A percentile compares a stretch with the other conserved stretches of the same genome.
These are phyloP conservation scores for Tylopilus sp. DNA, from an alignment of 768 basidiomycete species.

Conservation along the genomic window DNA sequence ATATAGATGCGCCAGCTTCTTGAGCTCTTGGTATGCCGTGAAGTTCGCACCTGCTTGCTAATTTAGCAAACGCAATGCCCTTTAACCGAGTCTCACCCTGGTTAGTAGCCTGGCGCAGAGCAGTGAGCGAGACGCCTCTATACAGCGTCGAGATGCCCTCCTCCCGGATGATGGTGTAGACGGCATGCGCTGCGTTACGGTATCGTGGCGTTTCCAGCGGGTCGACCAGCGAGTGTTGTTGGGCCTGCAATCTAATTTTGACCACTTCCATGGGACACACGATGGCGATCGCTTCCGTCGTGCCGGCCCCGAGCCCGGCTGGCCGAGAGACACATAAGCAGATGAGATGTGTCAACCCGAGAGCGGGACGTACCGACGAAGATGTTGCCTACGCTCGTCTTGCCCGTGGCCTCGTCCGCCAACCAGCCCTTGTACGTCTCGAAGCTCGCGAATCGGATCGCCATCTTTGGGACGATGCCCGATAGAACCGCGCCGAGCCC, in stretches of 20 bases:
- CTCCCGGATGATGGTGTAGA: conserved; percentile 90
- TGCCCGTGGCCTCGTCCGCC: conserved; percentile 71
- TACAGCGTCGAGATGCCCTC: conserved; percentile 86
- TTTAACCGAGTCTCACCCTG: conserved; percentile 56
- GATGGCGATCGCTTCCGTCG: conserved; percentile 91
- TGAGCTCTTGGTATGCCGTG: conserved; percentile 96
- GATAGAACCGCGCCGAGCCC: conserved; percentile 94
- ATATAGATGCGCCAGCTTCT: conserved; percentile 69
- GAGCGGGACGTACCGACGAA: conserved; percentile 69
- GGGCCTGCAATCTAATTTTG: conserved; percentile 97
- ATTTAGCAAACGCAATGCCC: neutral
- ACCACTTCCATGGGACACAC: conserved; percentile 99
- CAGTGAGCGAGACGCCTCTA: conserved; percentile 90
- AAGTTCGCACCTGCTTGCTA: conserved; percentile 79
- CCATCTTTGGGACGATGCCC: conserved; percentile 99
- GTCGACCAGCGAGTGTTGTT: conserved; percentile 95
- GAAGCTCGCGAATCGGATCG: conserved; percentile 96
- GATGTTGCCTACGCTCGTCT: conserved; percentile 73
- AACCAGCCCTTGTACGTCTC: conserved; percentile 89
- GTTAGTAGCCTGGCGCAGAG: conserved; percentile 94
- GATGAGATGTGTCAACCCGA: neutral
- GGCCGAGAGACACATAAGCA: conserved; percentile 1
- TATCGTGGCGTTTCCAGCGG: conserved; percentile 92
- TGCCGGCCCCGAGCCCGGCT: conserved; percentile 95
- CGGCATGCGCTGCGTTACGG: conserved; percentile 94